Base-by-base conservation (phyloP, 805 yeast genomes). In the Cyberlindnera mycetangii region DNA sequence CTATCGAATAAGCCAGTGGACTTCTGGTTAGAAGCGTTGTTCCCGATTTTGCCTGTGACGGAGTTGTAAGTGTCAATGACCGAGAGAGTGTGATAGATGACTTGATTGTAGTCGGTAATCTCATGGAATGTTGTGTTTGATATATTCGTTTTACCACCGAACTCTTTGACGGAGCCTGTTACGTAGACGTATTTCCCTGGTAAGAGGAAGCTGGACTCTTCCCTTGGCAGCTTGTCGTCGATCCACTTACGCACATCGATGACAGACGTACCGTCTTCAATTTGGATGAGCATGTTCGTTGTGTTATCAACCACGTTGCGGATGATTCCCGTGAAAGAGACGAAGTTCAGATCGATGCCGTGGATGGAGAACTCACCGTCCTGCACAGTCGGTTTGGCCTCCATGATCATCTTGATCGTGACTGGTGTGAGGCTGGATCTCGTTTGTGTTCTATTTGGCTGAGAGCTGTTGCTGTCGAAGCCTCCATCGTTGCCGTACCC, bases 181-280 rank as follows among this genome's bases (percentile, higher is more conserved):
- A 83, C 82, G 47, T 70, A 73, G 17, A 84, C 83, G 56, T 84
- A 85, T 39, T 75, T 75, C 37, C 81, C 81, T 24, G 76, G 66
- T 47, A 65, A 54, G 10, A 60, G 52, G 60, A 64, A 41, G 60
- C 66, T 40, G 67, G 34, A 16, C 67, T 28, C 64, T 60, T 31
- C 60, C 9, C 39, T 65, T 9, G 67, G 58, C 27, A 57, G 58
- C 4, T 41, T 37, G 20, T 76, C 78, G 39, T 74, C 73, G 44
- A 70, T 65, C 92, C 92, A 85, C 50, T 75, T 75, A 55, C 84
- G 74, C 38, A 85, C 73, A 20, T 81, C 83, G 7, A 81, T 69
- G 4, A 74, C 67, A 0, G 89, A 89, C 0, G 93, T 81, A 10
- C 93, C 92, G 60, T 85, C 95, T 56, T 85, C 93, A n/a, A 85